Evolutionary conservation across 768 basidiomycete genomes (phyloP), one percentile per base, ranked within the genome.

Genomic region (Rhizopogon vinicolor): DNA sequence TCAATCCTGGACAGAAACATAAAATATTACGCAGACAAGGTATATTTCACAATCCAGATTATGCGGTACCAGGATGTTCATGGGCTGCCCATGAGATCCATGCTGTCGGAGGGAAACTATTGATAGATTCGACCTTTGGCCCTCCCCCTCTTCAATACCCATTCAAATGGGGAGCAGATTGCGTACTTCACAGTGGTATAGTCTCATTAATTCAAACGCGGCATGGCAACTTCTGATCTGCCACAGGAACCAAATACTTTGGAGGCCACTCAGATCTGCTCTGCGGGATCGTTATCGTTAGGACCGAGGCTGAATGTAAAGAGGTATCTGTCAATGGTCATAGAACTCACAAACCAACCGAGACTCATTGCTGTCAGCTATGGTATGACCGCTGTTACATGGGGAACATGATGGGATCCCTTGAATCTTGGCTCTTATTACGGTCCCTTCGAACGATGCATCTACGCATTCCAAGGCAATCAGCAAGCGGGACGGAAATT

Each of bases 81-180:
- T 49, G 4, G 6, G 40, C 16, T 39, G n/a, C 41, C 41, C 28
- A 25, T 49, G 45, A 87, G 86, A 76, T 86, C 50, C 91, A 92
- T 63, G 80, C 83, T 49, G 85, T 79, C 2, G 86, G 87, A 4
- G 92, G 87, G 7, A 82, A 79, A 49, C 66, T 96, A n/a, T 57
- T 89, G 1, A 75, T 95, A 6, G 93, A 96, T 67, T 82, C 92
- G 2, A 95, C 93, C 0, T 93, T 96, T 67, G 93, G 79, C 0
- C 93, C 93, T 43, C 93, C 93, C 3, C 91, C 91, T 1, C 76
- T 95, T 40, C 89, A 91, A 62, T 89, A 91, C 62, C 93, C 93
- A 3, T 92, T 95, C 74, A 84, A 85, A 63, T 88, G 84, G 67
- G 93, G 91, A 25, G 86, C 89, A 16, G 93, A 95, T 66, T 72